A percentile compares a stretch with the other conserved stretches of the same genome.
These are phyloP conservation scores for Pinus tabuliformis DNA, from an alignment of 75 land plant species.

Conservation along the genomic window DNA sequence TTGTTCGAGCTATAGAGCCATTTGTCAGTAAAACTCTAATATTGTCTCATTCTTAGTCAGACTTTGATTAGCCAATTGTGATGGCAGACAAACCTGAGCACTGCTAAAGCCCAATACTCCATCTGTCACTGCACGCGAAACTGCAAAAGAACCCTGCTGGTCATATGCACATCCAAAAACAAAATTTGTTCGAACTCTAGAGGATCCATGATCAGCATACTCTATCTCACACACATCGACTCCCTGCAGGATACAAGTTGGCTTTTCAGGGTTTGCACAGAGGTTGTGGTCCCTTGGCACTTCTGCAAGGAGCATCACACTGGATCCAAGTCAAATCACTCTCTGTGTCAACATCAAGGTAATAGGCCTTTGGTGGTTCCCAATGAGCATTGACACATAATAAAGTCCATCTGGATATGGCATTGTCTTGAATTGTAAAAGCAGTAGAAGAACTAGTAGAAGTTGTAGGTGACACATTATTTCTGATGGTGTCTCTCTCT, in stretches of 20 bases:
- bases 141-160: constrained; percentile 80
- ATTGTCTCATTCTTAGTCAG: constrained; percentile 49
- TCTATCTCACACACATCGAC: constrained; percentile 52
- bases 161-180: constrained; percentile 86
- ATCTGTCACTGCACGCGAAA: constrained; percentile 67
- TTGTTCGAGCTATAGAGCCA: constrained; percentile 38
- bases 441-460: no score
- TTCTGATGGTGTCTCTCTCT: constrained; percentile 3
- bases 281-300: constrained; percentile 78
- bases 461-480: not conserved
- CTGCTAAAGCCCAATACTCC: constrained; percentile 83
- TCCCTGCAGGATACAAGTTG: constrained; percentile 48
- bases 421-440: constrained; percentile 55
- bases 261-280: constrained; percentile 60
- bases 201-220: constrained; percentile 87
- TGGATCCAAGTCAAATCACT: constrained; percentile 92
- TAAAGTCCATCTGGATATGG: constrained; percentile 80
- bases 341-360: constrained; percentile 82
- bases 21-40: constrained; percentile 43
- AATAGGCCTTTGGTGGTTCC: constrained; percentile 61
- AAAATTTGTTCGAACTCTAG: constrained; percentile 50
- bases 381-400: constrained; percentile 51
- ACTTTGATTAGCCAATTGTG: constrained; percentile 61
- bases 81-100: constrained; percentile 64
- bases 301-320: constrained; percentile 91